Percentiles rank a stretch among this genome's conserved stretches.
phyloP scores from a whole-genome alignment of 129 eudicot species.

The Saussurea involucrata region DNA sequence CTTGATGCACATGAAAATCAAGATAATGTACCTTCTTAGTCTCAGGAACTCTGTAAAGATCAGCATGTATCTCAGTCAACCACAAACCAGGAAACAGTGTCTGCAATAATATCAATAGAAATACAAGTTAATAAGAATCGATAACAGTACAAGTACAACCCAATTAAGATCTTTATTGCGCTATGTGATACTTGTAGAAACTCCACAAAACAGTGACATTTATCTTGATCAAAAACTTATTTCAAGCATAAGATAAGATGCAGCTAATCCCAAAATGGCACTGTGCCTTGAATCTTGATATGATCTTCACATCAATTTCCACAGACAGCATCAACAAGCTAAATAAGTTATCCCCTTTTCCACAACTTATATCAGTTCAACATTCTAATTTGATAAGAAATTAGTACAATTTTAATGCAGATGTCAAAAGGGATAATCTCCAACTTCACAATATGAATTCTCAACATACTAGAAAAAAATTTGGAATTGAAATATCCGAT shows the following conservation, averaged over 20 bases:
- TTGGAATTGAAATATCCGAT: neutral
- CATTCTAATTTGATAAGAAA: neutral
- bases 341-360: neutral
- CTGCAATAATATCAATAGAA: constrained; percentile 43
- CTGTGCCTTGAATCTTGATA: neutral
- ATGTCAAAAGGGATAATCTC: neutral
- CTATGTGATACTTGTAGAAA: neutral
- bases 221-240: neutral
- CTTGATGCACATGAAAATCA: neutral
- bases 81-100: constrained; percentile 67
- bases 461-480: neutral
- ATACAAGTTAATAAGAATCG: constrained; percentile 5
- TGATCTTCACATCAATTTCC: neutral
- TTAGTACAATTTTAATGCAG: neutral
- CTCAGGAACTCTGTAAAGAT: constrained; percentile 64
- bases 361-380: neutral
- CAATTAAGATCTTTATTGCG: neutral
- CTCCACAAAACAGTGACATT: neutral
- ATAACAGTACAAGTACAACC: neutral
- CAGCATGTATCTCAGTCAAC: constrained; percentile 72
- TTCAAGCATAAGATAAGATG: neutral
- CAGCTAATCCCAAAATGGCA: neutral
- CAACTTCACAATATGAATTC: neutral
- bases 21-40: constrained; percentile 35
- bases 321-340: neutral